Evolutionary conservation across 768 basidiomycete genomes (phyloP).

Genomic region (Albatrellus ellisii): DNA sequence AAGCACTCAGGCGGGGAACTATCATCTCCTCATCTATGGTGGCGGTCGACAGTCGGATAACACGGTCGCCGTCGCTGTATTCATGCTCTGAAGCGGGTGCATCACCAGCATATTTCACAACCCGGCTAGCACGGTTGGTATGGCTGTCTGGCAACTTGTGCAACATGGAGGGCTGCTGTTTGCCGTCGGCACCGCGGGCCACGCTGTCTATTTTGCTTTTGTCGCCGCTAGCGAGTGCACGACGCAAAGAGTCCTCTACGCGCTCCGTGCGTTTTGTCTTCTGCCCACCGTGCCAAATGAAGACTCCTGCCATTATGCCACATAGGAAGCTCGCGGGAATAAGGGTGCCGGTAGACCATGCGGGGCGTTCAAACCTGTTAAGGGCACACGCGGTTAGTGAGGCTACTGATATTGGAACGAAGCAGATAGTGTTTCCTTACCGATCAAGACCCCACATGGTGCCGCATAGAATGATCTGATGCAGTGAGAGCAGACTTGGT

Average conservation of each 20-base stretch:
- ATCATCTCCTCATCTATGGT: too few species aligned
- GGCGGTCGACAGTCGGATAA: too few species aligned
- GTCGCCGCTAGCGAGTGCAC: conserved; percentile 21
- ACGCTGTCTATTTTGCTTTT: too few species aligned
- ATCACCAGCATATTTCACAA: too few species aligned
- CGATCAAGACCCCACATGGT: conserved; percentile 75
- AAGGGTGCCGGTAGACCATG: conserved; percentile 54
- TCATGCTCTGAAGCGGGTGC: too few species aligned
- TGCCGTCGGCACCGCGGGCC: too few species aligned
- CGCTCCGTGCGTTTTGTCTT: conserved; percentile 54
- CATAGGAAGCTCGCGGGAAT: conserved; percentile 67
- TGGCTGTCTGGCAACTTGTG: too few species aligned
- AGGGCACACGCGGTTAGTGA: background rate
- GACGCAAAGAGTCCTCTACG: conserved; percentile 47
- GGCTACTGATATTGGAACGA: background rate
- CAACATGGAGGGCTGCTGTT: too few species aligned
- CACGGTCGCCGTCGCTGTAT: too few species aligned
- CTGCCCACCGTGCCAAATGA: conserved; percentile 64
- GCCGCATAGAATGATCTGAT: conserved; percentile 49
- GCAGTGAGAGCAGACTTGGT: too few species aligned
- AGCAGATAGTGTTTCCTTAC: conserved; percentile 17
- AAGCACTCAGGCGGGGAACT: too few species aligned
- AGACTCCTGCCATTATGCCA: conserved; percentile 58
- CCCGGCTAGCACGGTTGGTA: too few species aligned
- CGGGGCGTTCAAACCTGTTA: conserved; percentile 44